Base-by-base conservation (phyloP, 2,329 filamentous ascomycete genomes). In the Didymella sp. region DNA sequence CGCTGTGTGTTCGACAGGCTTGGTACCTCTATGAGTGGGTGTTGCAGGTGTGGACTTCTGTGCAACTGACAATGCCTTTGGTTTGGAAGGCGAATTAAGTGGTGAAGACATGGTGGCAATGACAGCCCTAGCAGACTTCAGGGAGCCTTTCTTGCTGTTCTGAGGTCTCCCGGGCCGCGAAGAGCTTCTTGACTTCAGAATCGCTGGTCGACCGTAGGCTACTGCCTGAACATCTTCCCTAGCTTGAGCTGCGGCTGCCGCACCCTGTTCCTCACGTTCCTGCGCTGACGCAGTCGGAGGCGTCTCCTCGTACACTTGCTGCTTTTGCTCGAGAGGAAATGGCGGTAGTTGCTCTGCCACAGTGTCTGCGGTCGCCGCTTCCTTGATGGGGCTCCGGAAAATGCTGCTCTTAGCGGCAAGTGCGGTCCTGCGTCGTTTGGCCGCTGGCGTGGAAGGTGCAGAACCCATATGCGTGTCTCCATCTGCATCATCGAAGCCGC, bases 181-280 rank as follows among this genome's bases (percentile, higher is more conserved):
- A 4, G 63, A 57, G 12, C 56, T 52, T 31, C 46, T 63, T 4
- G 63, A 59, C 48, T 73, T 76, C 42, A 72, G 49, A 1, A 59
- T 67, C 7, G 66, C 67, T n/a, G 63, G 60, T 33, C 49, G 60
- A 31, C 58, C 54, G 46, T 64, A 64, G 11, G 48, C 37, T 21
- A 48, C 60, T 57, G 35, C 51, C 27, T 61, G 57, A 13, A 55
- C 63, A 11, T 68, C 58, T 48, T 67, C 60, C 46, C 63, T 53
- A 21, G 62, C 62, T 25, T 59, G 58, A 15, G 52, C 60, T 15
- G 72, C 74, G 37, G 75, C 72, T 50, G 64, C 59, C 19, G 72
- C 71, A 19, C 76, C 75, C 37, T 71, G 68, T 38, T 71, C 47
- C 55, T 79, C 78, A 15, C 69, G 71, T 48, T 64, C 61, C 35